Conservation (phyloP, 2,329 filamentous ascomycete species). For the Dissoconium aciculare region DNA sequence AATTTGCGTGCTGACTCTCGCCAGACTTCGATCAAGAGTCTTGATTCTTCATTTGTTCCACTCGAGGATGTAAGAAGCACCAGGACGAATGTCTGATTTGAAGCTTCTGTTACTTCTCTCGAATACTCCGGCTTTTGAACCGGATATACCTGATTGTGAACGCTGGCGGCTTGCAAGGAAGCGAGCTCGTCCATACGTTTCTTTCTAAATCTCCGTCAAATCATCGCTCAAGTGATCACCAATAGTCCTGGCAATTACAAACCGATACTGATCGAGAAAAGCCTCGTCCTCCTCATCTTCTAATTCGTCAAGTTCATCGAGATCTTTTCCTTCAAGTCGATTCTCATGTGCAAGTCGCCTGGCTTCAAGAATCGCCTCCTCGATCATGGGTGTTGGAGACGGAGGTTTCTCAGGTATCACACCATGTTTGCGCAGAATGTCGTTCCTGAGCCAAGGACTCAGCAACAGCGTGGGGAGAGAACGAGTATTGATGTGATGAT, state of each 20-base stretch:
- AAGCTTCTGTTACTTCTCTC: constrained; percentile 82
- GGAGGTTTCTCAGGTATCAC: constrained; percentile 96
- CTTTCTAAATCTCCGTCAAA: constrained; percentile 25
- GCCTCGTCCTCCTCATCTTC: constrained; percentile 92
- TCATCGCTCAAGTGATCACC: background rate
- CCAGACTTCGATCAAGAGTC: constrained; percentile 74
- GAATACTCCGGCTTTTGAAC: constrained; percentile 89
- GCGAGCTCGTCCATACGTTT: constrained; percentile 76
- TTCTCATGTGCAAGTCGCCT: constrained; percentile 78
- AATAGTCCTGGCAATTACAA: too few species aligned
- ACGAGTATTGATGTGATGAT: constrained; percentile 9
- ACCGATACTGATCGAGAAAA: constrained; percentile 75
- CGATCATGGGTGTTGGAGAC: constrained; percentile 86
- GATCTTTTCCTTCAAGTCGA: constrained; percentile 78
- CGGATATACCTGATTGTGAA: constrained; percentile 84
- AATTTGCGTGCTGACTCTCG: constrained; percentile 68
- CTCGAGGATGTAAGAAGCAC: constrained; percentile 69
- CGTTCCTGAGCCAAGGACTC: constrained; percentile 60
- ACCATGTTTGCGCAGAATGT: constrained; percentile 91
- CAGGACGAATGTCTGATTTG: constrained; percentile 49
- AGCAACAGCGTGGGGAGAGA: constrained; percentile 3
- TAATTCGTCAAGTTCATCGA: constrained; percentile 83
- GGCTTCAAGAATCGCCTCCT: constrained; percentile 81
- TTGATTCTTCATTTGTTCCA: constrained; percentile 71
- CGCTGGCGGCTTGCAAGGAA: constrained; percentile 55